Evolutionary conservation across 2,329 filamentous ascomycete genomes (phyloP).

Genomic region (Ceratocystis harringtonii): DNA sequence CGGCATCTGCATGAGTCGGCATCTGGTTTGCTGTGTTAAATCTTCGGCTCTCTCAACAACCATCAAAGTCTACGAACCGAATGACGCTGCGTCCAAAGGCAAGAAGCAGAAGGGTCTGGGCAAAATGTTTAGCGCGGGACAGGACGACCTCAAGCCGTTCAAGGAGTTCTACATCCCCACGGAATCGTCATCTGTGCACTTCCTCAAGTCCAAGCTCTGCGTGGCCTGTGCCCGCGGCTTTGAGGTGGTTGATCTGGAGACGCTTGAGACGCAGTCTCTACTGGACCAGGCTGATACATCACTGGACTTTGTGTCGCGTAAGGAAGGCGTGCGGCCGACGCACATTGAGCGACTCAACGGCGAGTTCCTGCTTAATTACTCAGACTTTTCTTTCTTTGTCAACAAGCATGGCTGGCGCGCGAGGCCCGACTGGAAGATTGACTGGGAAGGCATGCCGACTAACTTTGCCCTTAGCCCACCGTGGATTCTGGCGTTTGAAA

Average conservation of each 20-base stretch:
- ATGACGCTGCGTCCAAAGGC: conserved; percentile 81
- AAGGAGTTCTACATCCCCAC: conserved; percentile 99
- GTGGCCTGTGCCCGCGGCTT: conserved; percentile 92
- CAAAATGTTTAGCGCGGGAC: conserved; percentile 85
- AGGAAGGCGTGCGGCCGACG: conserved; percentile 86
- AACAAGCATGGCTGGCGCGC: conserved; percentile 97
- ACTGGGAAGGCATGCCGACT: conserved; percentile 89
- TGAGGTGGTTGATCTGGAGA: conserved; percentile 91
- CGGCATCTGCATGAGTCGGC: conserved; percentile 83
- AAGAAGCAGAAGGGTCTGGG: conserved; percentile 92
- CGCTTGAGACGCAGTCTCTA: conserved; percentile 91
- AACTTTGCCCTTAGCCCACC: conserved; percentile 90
- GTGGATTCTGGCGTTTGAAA: conserved; percentile 93
- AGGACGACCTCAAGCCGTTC: conserved; percentile 91
- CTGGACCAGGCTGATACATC: conserved; percentile 96
- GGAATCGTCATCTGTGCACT: conserved; percentile 96
- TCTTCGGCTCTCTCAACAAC: conserved; percentile 84
- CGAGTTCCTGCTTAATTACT: conserved; percentile 95
- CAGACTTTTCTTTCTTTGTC: conserved; percentile 97
- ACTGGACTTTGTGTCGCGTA: conserved; percentile 87
- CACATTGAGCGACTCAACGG: conserved; percentile 95
- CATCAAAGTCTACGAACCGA: conserved; percentile 98
- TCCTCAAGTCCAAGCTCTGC: conserved; percentile 89
- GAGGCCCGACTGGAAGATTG: conserved; percentile 88
- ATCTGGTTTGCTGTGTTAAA: conserved; percentile 93